Percentiles rank a stretch among this genome's conserved stretches.
Conservation (phyloP, 192 early-diverging fungal species). For the Linnemannia zychae region DNA sequence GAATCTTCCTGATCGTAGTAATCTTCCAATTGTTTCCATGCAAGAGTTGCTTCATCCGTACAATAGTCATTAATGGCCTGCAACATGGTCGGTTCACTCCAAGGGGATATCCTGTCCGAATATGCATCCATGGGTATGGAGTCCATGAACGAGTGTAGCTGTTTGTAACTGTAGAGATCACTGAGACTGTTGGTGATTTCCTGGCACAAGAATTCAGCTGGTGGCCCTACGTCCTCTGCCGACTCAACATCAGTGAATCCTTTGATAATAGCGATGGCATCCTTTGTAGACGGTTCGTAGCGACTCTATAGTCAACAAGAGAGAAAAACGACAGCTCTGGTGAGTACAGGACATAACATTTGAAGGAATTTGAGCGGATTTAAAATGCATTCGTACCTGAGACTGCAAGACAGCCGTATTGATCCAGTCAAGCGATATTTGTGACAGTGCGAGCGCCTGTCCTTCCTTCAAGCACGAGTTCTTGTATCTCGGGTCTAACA, state of each 20-base stretch:
- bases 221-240: conserved; percentile 13
- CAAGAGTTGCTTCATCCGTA: conserved; percentile 13
- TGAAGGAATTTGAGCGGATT: not conserved
- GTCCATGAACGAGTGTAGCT: conserved; percentile 44
- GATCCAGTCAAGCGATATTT: conserved; percentile 50
- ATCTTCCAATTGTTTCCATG: conserved; percentile 37
- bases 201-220: conserved; percentile 33
- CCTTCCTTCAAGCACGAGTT: conserved; percentile 38
- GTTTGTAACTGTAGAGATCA: conserved; percentile 38
- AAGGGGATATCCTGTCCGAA: conserved; percentile 26
- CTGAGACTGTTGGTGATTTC: conserved; percentile 32
- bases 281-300: conserved; percentile 40
- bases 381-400: conserved; percentile 23
- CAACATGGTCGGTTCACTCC: conserved; percentile 29
- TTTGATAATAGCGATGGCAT: conserved; percentile 19
- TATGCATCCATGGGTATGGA: conserved; percentile 29
- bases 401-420: conserved; percentile 34
- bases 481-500: conserved; percentile 43
- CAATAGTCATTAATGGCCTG: conserved; percentile 34
- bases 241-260: not conserved
- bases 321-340: not conserved
- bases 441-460: conserved; percentile 36
- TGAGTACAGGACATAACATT: not conserved
- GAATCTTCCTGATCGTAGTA: conserved; percentile 15
- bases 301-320: conserved; percentile 17